Evolutionary conservation across 768 basidiomycete genomes (phyloP).

Genomic region (Suillus plorans): DNA sequence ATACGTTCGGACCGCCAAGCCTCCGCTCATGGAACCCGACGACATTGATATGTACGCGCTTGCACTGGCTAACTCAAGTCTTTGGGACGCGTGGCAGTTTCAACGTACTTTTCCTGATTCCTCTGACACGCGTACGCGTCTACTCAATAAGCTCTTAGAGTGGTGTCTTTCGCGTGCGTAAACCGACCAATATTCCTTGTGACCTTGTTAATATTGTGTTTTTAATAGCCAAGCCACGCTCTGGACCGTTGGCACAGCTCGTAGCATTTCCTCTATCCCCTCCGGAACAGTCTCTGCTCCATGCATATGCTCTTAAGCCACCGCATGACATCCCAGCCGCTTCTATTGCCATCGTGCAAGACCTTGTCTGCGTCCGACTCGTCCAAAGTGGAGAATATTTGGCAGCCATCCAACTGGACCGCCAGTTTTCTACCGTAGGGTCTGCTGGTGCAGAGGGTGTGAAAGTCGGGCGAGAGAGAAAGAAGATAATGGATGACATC

Average conservation of each 20-base stretch:
- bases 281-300: conserved; percentile 61
- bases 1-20: conserved; percentile 77
- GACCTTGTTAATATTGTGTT: conserved; percentile 4
- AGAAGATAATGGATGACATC: conserved; percentile 69
- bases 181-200: not conserved
- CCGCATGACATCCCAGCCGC: conserved; percentile 45
- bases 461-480: conserved; percentile 49
- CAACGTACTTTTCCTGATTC: conserved; percentile 68
- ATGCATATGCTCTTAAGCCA: conserved; percentile 57
- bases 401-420: conserved; percentile 77
- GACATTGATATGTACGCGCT: conserved; percentile 71
- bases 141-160: conserved; percentile 59
- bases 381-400: conserved; percentile 69
- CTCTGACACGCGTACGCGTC: conserved; percentile 48
- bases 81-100: conserved; percentile 75
- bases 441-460: conserved; percentile 31
- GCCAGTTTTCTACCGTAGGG: conserved; percentile 51
- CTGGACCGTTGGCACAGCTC: conserved; percentile 57
- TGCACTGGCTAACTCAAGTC: conserved; percentile 62
- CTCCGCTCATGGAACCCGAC: conserved; percentile 62
- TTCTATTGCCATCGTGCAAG: conserved; percentile 62
- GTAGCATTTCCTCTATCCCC: conserved; percentile 63
- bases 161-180: conserved; percentile 72
- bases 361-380: conserved; percentile 76
- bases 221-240: conserved; percentile 55